Evolutionary conservation across 805 yeast species (phyloP).

Genomic region (Torulaspora delbrueckii): DNA sequence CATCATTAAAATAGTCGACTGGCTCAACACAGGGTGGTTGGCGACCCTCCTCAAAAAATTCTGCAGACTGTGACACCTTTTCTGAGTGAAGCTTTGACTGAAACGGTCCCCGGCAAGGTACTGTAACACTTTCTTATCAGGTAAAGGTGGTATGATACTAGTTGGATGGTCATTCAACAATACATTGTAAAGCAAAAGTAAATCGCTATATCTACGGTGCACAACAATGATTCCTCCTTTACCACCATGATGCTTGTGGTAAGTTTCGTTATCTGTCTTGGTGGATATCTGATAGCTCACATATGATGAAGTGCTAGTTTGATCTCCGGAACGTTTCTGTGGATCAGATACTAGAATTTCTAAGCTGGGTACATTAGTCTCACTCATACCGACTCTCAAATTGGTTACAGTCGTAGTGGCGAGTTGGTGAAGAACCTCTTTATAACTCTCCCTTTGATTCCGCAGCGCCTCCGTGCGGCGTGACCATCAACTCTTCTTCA

Average conservation of each 20-base stretch:
- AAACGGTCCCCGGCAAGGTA: conserved; percentile 93
- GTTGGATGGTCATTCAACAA: conserved; percentile 77
- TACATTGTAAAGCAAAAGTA: conserved; percentile 70
- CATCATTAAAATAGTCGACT: conserved; percentile 51
- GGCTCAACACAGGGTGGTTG: conserved; percentile 65
- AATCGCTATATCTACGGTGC: conserved; percentile 77
- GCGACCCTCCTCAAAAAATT: conserved; percentile 70
- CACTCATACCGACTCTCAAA: no score
- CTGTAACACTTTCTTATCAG: conserved; percentile 86
- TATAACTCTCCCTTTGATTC: conserved; percentile 2
- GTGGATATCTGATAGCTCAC: conserved; percentile 34
- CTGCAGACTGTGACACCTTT: conserved; percentile 74
- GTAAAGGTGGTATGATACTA: conserved; percentile 85
- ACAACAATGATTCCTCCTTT: conserved; percentile 28
- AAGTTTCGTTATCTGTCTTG: conserved; percentile 29
- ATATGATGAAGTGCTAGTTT: conserved; percentile 26
- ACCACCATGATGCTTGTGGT: conserved; percentile 18
- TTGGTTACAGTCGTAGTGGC: no score
- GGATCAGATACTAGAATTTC: conserved; percentile 35
- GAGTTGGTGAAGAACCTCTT: background rate
- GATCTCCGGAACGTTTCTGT: conserved; percentile 30
- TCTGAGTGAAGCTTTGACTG: conserved; percentile 74
- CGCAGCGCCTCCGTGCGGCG: conserved; percentile 1
- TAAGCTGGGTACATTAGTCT: background rate
- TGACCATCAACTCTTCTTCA: conserved; percentile 43